Conservation (phyloP, 2,329 filamentous ascomycete genomes). For the Fusarium algeriense region DNA sequence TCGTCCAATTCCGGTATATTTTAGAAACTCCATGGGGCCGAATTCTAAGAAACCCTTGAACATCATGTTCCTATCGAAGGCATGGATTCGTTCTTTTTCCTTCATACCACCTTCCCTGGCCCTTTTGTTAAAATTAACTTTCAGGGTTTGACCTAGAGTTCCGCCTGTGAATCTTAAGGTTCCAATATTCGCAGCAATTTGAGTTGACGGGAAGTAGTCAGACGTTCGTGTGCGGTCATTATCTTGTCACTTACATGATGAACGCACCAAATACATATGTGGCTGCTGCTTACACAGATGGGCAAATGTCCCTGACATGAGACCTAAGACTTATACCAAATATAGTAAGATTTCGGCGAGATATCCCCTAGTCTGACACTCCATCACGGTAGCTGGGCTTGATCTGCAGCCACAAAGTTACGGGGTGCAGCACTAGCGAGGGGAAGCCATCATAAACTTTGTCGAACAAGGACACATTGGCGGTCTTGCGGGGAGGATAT, state of each 20-base stretch:
- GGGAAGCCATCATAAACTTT: not conserved
- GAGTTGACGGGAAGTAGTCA: not conserved
- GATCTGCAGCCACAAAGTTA: not conserved
- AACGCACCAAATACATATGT: not conserved
- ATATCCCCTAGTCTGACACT: not conserved
- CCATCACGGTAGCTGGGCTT: not conserved
- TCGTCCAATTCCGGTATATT: slow-evolving; percentile 41
- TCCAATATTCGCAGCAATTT: not conserved
- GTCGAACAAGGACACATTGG: not conserved
- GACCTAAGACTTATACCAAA: not conserved
- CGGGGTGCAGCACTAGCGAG: not conserved
- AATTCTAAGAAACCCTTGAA: slow-evolving; percentile 64
- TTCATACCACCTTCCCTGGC: slow-evolving; percentile 60
- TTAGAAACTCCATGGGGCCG: slow-evolving; percentile 55
- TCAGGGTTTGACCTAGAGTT: slow-evolving; percentile 9
- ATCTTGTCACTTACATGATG: not conserved
- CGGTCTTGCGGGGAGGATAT: not conserved
- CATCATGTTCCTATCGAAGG: slow-evolving; percentile 72
- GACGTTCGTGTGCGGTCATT: not conserved
- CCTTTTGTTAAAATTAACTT: slow-evolving; percentile 41
- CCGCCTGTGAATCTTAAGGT: slow-evolving; percentile 1
- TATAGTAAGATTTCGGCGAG: slow-evolving; percentile 9
- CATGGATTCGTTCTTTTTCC: slow-evolving; percentile 63
- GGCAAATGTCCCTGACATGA: not conserved
- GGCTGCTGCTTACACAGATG: not conserved